Evolutionary conservation across 1,284 basidiomycete genomes (phyloP), one percentile per base, ranked within the genome.

Genomic region (Lignosus rhinocerotis): DNA sequence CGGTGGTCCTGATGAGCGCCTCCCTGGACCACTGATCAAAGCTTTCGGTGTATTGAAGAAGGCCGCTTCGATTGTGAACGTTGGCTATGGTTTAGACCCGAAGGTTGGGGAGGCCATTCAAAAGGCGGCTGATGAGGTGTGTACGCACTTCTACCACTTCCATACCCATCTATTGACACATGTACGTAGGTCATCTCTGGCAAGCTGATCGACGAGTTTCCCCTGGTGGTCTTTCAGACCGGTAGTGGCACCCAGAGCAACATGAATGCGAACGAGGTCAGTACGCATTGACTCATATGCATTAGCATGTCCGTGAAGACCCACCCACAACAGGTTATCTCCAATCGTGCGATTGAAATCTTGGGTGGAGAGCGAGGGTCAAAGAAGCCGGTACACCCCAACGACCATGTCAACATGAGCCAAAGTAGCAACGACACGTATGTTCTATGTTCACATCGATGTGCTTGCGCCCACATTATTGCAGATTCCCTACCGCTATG

Each of bases 371-470:
- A 97, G 77, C 82, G 98, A 55, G 97, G 97, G 46, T 93, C 90
- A 61, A 99, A 99, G 83, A 94, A 85, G 72, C 97, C 97, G 31
- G 96, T 99, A 11, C 97, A 99, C 76, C 97, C 97, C 45, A 99
- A 99, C 75, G 97, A 99, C 75, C 97, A 99, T 78, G 96, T 98
- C 70, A 99, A 99, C 82, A 98, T 93, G 92, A 95, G 93, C 74
- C 97, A 99, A 78, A 96, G 93, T 67, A 97, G 94, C 72, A 99
- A 99, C 73, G 97, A 99, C 77, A 96, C 96, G 92, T 93, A 72
- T 64, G 82, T 74, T 21, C 30, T 19, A 14, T 38, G 42, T 16
- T 33, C 1, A 9, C 10, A 14, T 45, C 5, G 11, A 32, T 10
- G 38, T n/a, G 31, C 38, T 50, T 58, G 10, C 25, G 7, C 3